Percentiles rank a stretch among this genome's conserved stretches.
These are phyloP conservation scores for Penicillium herquei DNA, from an alignment of 495 filamentous ascomycete genomes.

Conservation along the genomic window DNA sequence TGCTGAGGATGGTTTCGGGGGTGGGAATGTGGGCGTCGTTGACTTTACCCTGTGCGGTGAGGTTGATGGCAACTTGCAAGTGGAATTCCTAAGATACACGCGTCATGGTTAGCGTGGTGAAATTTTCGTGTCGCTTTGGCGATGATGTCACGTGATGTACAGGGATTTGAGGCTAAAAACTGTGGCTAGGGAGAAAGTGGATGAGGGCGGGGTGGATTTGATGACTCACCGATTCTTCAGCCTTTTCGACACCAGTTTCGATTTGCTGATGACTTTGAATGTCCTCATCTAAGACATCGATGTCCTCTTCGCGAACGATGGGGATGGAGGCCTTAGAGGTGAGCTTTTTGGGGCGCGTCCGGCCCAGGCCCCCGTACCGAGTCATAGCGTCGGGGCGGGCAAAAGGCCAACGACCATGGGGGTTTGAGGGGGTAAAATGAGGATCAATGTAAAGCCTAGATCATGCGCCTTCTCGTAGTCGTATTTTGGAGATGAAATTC, in stretches of 20 bases:
- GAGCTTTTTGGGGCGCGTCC: conserved; percentile 83
- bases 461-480: conserved; percentile 55
- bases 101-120: conserved; percentile 21
- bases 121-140: conserved; percentile 30
- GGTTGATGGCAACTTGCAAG: conserved; percentile 88
- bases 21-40: conserved; percentile 80
- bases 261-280: conserved; percentile 69
- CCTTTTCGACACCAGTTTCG: conserved; percentile 94
- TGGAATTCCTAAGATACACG: conserved; percentile 79
- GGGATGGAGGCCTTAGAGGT: conserved; percentile 81
- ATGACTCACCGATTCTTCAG: conserved; percentile 88
- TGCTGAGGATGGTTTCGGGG: conserved; percentile 72
- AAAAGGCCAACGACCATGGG: conserved; percentile 46
- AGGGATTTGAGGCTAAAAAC: conserved; percentile 37
- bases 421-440: conserved; percentile 38
- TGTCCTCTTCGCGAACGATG: conserved; percentile 83
- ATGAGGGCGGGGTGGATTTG: background rate
- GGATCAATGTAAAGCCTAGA: conserved; percentile 41
- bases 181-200: conserved; percentile 38
- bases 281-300: conserved; percentile 74
- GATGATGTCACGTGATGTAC: conserved; percentile 56
- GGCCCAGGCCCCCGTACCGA: conserved; percentile 57
- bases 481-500: conserved; percentile 56
- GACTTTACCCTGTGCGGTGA: conserved; percentile 71
- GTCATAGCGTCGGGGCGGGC: conserved; percentile 63